Percentiles rank a stretch among this genome's conserved stretches.
Conservation (phyloP, 495 filamentous ascomycete genomes). For the Tuber microsphaerosporum region DNA sequence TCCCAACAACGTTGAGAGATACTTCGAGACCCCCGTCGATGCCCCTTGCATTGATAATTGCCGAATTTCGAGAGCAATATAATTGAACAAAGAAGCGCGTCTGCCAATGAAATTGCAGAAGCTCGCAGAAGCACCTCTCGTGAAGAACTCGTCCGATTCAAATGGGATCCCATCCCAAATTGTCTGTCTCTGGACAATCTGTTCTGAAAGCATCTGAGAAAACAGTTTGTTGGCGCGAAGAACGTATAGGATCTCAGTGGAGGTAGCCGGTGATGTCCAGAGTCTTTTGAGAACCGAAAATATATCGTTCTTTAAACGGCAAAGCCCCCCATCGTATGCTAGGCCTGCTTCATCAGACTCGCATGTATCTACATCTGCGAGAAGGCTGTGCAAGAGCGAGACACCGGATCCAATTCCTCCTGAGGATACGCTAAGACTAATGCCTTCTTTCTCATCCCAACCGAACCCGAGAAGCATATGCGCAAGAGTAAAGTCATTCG, state of each 20-base stretch:
- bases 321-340: constrained; percentile 32
- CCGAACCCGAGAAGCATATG: constrained; percentile 85
- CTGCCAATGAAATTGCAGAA: constrained; percentile 67
- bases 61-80: constrained; percentile 74
- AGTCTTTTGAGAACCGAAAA: constrained; percentile 70
- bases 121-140: constrained; percentile 55
- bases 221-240: constrained; percentile 68
- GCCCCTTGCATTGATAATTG: constrained; percentile 61
- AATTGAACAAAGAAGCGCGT: constrained; percentile 69
- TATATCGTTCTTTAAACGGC: constrained; percentile 61
- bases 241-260: constrained; percentile 63
- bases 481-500: constrained; percentile 70
- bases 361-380: constrained; percentile 57
- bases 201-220: constrained; percentile 58
- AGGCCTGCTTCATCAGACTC: constrained; percentile 48
- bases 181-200: constrained; percentile 55
- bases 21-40: constrained; percentile 66
- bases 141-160: constrained; percentile 54
- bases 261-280: constrained; percentile 78
- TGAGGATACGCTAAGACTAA: constrained; percentile 33
- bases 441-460: constrained; percentile 48
- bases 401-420: constrained; percentile 46
- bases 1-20: constrained; percentile 72
- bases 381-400: constrained; percentile 76
- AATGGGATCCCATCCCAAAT: constrained; percentile 51